A percentile compares a stretch with the other conserved stretches of the same genome.
These are phyloP conservation scores for Plectosphaerella cucumerina DNA, from an alignment of 2,329 filamentous ascomycete genomes.

Conservation along the genomic window DNA sequence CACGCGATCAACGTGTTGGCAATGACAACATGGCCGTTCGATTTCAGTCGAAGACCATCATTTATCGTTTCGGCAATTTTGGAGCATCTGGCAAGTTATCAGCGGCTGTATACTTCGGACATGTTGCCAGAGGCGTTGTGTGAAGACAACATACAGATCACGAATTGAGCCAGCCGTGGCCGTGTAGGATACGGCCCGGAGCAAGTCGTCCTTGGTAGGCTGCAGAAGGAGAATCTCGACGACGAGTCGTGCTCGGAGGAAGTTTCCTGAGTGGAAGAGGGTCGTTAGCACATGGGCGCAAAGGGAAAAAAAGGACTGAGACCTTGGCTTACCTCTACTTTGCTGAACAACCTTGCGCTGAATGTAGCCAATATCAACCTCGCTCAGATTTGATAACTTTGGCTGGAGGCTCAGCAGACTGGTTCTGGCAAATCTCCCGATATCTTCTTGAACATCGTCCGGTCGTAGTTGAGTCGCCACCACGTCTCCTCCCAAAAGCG, in stretches of 20 bases:
- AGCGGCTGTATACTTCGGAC: background rate
- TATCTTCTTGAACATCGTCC: slow-evolving; percentile 2
- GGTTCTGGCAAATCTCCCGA: slow-evolving; percentile 1
- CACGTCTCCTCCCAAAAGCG: slow-evolving; percentile 12
- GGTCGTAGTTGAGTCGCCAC: slow-evolving; percentile 3
- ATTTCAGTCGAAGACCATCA: background rate
- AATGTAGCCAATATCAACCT: background rate
- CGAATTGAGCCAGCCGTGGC: background rate
- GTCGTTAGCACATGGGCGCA: background rate
- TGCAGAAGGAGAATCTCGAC: slow-evolving; percentile 21
- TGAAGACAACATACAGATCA: background rate
- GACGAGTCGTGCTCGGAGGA: slow-evolving; percentile 25
- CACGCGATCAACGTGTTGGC: slow-evolving; percentile 29
- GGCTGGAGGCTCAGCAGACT: background rate
- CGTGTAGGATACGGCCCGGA: background rate
- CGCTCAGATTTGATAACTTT: background rate
- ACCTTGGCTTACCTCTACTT: slow-evolving; percentile 7
- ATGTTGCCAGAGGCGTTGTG: background rate
- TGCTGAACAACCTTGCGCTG: slow-evolving; percentile 4
- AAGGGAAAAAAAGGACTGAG: background rate
- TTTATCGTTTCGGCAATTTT: background rate
- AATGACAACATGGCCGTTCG: background rate
- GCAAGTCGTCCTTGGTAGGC: slow-evolving; percentile 12
- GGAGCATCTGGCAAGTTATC: background rate
- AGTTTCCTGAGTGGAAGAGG: slow-evolving; percentile 18